Conservation (phyloP, 768 basidiomycete genomes). For the Trametopsis cervina region DNA sequence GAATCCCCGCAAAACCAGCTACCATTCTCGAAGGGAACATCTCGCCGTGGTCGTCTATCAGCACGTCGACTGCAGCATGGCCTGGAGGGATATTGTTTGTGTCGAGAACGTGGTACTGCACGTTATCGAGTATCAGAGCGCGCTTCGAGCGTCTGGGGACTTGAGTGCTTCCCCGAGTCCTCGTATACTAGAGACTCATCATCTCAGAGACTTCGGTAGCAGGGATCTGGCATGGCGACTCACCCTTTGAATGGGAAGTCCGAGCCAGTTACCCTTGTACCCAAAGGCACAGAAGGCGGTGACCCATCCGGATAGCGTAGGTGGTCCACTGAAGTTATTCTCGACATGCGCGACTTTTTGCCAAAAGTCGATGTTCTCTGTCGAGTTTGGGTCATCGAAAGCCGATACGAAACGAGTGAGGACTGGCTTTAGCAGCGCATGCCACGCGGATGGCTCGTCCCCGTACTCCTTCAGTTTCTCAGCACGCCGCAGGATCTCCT, state of each 20-base stretch:
- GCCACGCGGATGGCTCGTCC: conserved; percentile 18
- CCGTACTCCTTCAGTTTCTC: conserved; percentile 21
- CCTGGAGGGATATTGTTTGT: neutral
- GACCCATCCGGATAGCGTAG: conserved; percentile 12
- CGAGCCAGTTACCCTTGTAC: conserved; percentile 5
- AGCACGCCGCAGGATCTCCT: conserved; percentile 12
- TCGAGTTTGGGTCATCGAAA: conserved; percentile 19
- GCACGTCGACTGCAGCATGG: neutral
- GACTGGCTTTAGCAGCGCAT: conserved; percentile 22
- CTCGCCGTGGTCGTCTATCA: neutral
- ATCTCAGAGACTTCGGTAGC: neutral
- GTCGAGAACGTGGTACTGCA: neutral
- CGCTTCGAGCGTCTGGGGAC: neutral
- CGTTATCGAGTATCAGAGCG: neutral
- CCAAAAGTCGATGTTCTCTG: conserved; percentile 9
- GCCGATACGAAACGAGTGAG: conserved; percentile 22
- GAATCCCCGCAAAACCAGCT: neutral
- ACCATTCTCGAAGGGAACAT: neutral
- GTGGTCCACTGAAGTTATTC: neutral
- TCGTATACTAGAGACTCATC: neutral
- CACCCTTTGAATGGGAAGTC: neutral
- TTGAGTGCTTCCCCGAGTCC: neutral
- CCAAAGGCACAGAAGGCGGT: conserved; percentile 14
- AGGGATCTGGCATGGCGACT: neutral
- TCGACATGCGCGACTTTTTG: conserved; percentile 3